Percentiles rank a stretch among this genome's conserved stretches.
Conservation (phyloP, 2,329 filamentous ascomycete genomes). For the Calonectria henricotiae region DNA sequence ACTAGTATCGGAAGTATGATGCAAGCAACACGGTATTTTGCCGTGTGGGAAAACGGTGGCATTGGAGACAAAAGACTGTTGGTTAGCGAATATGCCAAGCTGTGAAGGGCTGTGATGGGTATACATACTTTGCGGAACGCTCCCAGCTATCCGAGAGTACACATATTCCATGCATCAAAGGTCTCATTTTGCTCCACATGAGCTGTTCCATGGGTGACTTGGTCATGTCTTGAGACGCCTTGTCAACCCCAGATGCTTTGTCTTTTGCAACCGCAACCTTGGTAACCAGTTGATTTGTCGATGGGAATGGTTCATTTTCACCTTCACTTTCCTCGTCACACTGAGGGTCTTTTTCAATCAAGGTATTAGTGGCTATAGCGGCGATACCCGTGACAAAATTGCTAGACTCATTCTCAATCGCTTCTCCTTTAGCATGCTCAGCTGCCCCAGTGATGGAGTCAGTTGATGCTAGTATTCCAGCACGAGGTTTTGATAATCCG, state of each 20-base stretch:
- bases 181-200: constrained; percentile 15
- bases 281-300: background rate
- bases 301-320: too few relatives aligned
- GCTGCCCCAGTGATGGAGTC: background rate
- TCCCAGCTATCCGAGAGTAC: background rate
- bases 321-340: too few relatives aligned
- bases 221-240: background rate
- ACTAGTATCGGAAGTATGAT: background rate
- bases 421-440: constrained; percentile 1
- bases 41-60: background rate
- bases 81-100: background rate
- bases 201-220: background rate
- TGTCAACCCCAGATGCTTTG: constrained; percentile 2
- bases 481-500: background rate
- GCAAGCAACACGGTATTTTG: background rate
- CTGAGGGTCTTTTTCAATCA: constrained; percentile 4
- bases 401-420: constrained; percentile 1
- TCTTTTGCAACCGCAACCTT: background rate
- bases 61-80: background rate
- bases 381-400: constrained; percentile 1
- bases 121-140: constrained; percentile 8
- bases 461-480: background rate
- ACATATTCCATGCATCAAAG: constrained; percentile 7
- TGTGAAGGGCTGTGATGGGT: too few relatives aligned
- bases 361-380: background rate